Percentiles rank a stretch among this genome's conserved stretches.
Conservation (phyloP, 768 basidiomycete genomes). For the Leccinum aurantiacum region DNA sequence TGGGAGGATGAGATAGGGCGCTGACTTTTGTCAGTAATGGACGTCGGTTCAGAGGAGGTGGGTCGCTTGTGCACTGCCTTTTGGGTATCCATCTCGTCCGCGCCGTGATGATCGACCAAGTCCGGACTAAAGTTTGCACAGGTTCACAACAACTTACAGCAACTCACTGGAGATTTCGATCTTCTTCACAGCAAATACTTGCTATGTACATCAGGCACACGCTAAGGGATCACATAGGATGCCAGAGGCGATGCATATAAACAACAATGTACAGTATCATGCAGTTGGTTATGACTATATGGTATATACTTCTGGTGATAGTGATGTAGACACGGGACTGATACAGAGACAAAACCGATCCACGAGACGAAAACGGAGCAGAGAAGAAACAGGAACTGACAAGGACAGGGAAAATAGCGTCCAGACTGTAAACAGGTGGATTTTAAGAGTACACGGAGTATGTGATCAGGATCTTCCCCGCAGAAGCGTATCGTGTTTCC, state of each 20-base stretch:
- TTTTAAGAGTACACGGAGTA: not conserved
- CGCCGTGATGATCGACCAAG: constrained; percentile 23
- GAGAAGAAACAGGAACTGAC: constrained; percentile 1
- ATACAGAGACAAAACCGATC: constrained; percentile 24
- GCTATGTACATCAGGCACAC: constrained; percentile 29
- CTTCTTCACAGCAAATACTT: constrained; percentile 9
- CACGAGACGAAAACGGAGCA: constrained; percentile 17
- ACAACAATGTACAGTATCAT: constrained; percentile 36
- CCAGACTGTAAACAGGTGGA: not conserved
- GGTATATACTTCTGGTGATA: constrained; percentile 32
- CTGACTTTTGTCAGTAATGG: constrained; percentile 24
- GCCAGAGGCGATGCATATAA: constrained; percentile 22
- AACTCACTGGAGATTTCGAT: constrained; percentile 7
- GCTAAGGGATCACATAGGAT: constrained; percentile 11
- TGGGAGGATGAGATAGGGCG: constrained; percentile 24
- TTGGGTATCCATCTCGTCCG: constrained; percentile 5
- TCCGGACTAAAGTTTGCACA: constrained; percentile 4
- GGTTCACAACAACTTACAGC: constrained; percentile 6
- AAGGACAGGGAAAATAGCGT: constrained; percentile 1
- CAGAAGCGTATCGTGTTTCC: constrained; percentile 48
- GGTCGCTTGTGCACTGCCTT: constrained; percentile 26
- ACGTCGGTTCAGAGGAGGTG: constrained; percentile 14
- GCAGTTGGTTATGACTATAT: constrained; percentile 31
- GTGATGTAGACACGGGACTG: constrained; percentile 22
- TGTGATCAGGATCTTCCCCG: constrained; percentile 32